phyloP scores from a whole-genome alignment of 2,329 filamentous ascomycete species.

The Coleophoma crateriformis region DNA sequence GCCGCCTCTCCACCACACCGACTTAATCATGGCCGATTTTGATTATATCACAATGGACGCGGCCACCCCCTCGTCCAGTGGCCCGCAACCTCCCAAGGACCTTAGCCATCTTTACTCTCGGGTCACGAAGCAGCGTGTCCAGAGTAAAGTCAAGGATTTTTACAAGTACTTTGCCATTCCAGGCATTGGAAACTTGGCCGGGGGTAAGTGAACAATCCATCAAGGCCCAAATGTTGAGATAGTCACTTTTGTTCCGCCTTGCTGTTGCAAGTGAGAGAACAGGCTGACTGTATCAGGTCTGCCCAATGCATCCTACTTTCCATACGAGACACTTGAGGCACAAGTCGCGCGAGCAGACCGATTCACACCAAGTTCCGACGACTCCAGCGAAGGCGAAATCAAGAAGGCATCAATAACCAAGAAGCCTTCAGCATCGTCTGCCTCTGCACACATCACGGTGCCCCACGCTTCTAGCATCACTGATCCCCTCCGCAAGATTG shows the following conservation, averaged over 20 bases:
- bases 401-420: slow-evolving; percentile 24
- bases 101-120: slow-evolving; percentile 75
- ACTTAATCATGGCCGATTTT: slow-evolving; percentile 17
- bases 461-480: slow-evolving; percentile 59
- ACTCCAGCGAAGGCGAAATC: slow-evolving; percentile 40
- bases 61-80: slow-evolving; percentile 3
- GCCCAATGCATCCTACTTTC: slow-evolving; percentile 77
- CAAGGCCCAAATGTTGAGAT: neutral
- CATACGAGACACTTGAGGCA: slow-evolving; percentile 85
- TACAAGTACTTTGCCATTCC: slow-evolving; percentile 77
- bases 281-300: slow-evolving; percentile 48
- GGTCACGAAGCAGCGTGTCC: slow-evolving; percentile 56
- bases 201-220: slow-evolving; percentile 37
- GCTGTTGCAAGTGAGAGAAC: neutral
- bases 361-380: slow-evolving; percentile 66
- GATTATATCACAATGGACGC: slow-evolving; percentile 14
- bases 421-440: slow-evolving; percentile 22
- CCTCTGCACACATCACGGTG: slow-evolving; percentile 53
- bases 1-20: too few relatives aligned
- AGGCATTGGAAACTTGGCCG: slow-evolving; percentile 56
- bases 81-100: slow-evolving; percentile 51
- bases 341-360: slow-evolving; percentile 68
- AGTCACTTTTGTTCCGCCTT: neutral
- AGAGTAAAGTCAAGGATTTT: slow-evolving; percentile 70
- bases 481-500: slow-evolving; percentile 65